phyloP scores from a whole-genome alignment of 2,329 filamentous ascomycete species.

The Diaporthe vaccinii region DNA sequence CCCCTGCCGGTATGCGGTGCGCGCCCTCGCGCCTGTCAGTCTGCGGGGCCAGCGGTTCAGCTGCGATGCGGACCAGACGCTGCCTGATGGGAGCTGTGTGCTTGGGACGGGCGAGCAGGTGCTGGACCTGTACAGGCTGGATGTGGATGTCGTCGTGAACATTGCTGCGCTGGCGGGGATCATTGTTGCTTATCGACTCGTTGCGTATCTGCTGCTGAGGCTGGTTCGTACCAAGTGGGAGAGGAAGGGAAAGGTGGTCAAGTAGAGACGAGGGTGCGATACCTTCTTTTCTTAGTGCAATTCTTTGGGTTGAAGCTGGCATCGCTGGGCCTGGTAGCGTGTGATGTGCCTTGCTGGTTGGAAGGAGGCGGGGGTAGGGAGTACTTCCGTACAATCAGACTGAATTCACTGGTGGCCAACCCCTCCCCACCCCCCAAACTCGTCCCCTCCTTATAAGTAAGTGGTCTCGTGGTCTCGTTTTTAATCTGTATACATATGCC shows the following conservation, averaged over 20 bases:
- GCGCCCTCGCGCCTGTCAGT: slow-evolving; percentile 76
- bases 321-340: neutral
- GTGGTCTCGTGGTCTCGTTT: too few relatives aligned
- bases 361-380: neutral
- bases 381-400: neutral
- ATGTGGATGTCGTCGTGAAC: slow-evolving; percentile 72
- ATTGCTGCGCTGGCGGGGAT: slow-evolving; percentile 73
- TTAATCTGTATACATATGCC: too few relatives aligned
- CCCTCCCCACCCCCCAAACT: neutral
- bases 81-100: slow-evolving; percentile 73
- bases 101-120: slow-evolving; percentile 77
- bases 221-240: slow-evolving; percentile 67
- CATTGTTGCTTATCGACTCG: slow-evolving; percentile 73
- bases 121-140: slow-evolving; percentile 75
- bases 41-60: slow-evolving; percentile 72
- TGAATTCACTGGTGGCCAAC: neutral
- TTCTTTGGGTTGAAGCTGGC: neutral
- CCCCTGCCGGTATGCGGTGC: slow-evolving; percentile 78
- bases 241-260: slow-evolving; percentile 42
- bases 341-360: neutral
- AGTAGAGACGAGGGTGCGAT: neutral
- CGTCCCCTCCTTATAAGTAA: neutral
- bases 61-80: slow-evolving; percentile 71
- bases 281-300: neutral
- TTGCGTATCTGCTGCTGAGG: slow-evolving; percentile 72